Percentiles rank a stretch among this genome's conserved stretches.
Conservation (phyloP, 2,329 filamentous ascomycete species). For the Penicillium brevicompactum region DNA sequence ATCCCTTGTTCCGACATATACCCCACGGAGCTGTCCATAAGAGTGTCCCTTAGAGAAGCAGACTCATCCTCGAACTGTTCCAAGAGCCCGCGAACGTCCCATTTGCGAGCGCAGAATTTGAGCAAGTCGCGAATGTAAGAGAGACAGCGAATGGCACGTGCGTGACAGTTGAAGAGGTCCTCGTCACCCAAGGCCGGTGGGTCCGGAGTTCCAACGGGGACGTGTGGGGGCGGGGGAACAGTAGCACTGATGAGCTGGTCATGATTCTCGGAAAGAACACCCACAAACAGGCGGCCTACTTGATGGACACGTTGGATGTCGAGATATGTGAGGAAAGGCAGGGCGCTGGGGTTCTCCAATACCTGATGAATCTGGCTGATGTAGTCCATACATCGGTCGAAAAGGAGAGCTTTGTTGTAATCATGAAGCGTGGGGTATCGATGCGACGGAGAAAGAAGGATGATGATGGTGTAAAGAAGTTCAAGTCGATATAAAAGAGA, state of each 20-base stretch:
- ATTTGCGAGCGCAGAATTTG: conserved; percentile 35
- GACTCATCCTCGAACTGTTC: conserved; percentile 38
- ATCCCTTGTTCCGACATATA: conserved; percentile 19
- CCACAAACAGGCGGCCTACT: conserved; percentile 60
- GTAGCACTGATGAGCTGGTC: conserved; percentile 44
- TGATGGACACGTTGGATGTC: conserved; percentile 84
- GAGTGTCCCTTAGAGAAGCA: conserved; percentile 25
- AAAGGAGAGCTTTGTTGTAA: conserved; percentile 78
- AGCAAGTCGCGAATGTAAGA: conserved; percentile 36
- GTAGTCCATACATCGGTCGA: conserved; percentile 84
- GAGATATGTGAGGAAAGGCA: conserved; percentile 78
- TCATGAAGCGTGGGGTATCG: conserved; percentile 70
- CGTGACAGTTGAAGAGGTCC: conserved; percentile 36
- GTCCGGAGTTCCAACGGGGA: conserved; percentile 34
- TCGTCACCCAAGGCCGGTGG: conserved; percentile 34
- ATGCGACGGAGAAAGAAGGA: conserved; percentile 80
- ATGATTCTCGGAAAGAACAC: conserved; percentile 57
- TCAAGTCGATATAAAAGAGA: conserved; percentile 83
- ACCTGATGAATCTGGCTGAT: conserved; percentile 72
- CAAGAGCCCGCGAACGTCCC: conserved; percentile 33
- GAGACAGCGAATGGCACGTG: conserved; percentile 37
- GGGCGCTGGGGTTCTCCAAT: conserved; percentile 60
- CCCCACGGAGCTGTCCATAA: conserved; percentile 25
- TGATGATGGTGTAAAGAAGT: conserved; percentile 85
- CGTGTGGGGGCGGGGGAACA: conserved; percentile 30